These are phyloP conservation scores for Alternaria gansuensis DNA, from an alignment of 2,329 filamentous ascomycete genomes.

Conservation along the genomic window DNA sequence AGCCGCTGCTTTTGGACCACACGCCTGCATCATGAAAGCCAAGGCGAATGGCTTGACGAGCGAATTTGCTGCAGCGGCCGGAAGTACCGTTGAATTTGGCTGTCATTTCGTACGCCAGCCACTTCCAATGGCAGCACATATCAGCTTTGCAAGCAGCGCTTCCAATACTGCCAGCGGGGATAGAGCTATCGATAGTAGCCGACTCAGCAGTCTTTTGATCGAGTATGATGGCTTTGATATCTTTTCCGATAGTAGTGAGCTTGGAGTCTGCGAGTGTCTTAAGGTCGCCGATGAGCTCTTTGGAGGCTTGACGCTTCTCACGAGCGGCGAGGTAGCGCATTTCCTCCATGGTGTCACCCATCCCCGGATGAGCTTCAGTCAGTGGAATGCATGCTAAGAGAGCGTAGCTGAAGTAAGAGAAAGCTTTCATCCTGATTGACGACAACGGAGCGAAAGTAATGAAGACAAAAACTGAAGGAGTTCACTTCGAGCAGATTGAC, in stretches of 20 bases:
- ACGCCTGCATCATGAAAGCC: slow-evolving; percentile 49
- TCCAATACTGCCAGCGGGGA: slow-evolving; percentile 42
- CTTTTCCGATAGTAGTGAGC: slow-evolving; percentile 46
- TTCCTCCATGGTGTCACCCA: slow-evolving; percentile 37
- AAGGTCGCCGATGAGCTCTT: slow-evolving; percentile 49
- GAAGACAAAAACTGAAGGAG: not conserved
- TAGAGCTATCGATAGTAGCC: slow-evolving; percentile 32
- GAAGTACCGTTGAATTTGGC: slow-evolving; percentile 47
- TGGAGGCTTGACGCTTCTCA: slow-evolving; percentile 37
- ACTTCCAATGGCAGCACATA: slow-evolving; percentile 50
- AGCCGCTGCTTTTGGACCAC: slow-evolving; percentile 41
- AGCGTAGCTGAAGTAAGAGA: slow-evolving; percentile 31
- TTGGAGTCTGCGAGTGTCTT: slow-evolving; percentile 43
- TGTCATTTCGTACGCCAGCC: slow-evolving; percentile 49
- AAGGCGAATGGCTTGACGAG: slow-evolving; percentile 45
- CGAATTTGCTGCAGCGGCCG: slow-evolving; percentile 47
- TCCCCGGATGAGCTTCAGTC: slow-evolving; percentile 41
- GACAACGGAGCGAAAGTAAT: not conserved
- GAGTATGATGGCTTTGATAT: slow-evolving; percentile 48
- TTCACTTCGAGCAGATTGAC: not conserved
- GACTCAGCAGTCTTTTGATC: slow-evolving; percentile 38
- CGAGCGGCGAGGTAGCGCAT: slow-evolving; percentile 30
- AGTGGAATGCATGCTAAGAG: slow-evolving; percentile 26
- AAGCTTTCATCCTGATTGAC: slow-evolving; percentile 15
- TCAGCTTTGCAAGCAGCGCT: slow-evolving; percentile 48